A percentile compares a stretch with the other conserved stretches of the same genome.
Conservation (phyloP, 2,329 filamentous ascomycete species). For the Endoconidiophora polonica region DNA sequence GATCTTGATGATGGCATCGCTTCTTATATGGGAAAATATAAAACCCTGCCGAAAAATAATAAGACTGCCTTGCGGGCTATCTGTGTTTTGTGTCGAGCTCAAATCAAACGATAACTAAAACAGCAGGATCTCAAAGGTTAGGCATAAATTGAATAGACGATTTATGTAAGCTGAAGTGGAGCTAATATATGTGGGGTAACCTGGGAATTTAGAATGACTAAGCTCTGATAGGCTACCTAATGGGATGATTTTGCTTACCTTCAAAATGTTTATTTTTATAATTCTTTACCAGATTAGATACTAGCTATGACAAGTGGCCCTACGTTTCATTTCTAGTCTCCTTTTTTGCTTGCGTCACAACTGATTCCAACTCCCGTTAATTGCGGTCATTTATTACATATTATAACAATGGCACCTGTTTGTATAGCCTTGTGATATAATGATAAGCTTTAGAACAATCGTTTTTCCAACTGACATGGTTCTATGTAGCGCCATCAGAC, state of each 20-base stretch:
- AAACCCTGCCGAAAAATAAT: not conserved
- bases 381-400: no score
- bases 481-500: constrained; percentile 34
- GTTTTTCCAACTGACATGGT: not conserved
- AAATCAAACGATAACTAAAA: not conserved
- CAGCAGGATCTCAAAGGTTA: not conserved
- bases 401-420: constrained; percentile 6
- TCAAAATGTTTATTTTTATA: no score
- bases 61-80: not conserved
- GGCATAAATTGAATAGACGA: not conserved
- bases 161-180: not conserved
- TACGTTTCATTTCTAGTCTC: no score
- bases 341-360: no score
- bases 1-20: constrained; percentile 1
- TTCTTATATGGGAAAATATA: not conserved
- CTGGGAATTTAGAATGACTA: no score
- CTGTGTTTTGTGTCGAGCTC: no score
- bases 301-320: no score
- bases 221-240: no score
- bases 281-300: no score
- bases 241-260: no score
- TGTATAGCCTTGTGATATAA: not conserved
- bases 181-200: no score
- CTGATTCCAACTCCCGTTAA: no score
- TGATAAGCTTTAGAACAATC: not conserved